Evolutionary conservation across 176 grass and related monocot genomes (phyloP).

Genomic region (Ensete ventricosum): DNA sequence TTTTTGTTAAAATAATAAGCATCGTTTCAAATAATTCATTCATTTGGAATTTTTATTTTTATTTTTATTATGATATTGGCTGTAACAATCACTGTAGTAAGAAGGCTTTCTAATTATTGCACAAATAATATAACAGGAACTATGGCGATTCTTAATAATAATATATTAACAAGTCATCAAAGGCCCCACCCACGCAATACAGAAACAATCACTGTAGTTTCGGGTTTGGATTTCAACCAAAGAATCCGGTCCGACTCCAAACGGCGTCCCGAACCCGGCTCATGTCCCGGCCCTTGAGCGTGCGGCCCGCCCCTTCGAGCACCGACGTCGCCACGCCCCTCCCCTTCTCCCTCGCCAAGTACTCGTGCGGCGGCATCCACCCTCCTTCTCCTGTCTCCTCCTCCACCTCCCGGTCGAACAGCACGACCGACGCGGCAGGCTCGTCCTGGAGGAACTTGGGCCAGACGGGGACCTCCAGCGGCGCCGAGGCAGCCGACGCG

Average conservation of each 20-base stretch:
- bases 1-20: no score
- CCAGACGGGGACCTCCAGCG: slow-evolving; percentile 13
- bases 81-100: no score
- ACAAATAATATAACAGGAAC: no score
- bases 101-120: no score
- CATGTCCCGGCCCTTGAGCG: slow-evolving; percentile 23
- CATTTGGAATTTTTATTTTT: no score
- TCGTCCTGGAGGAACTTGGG: neutral
- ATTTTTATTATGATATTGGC: no score
- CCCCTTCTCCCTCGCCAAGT: slow-evolving; percentile 14
- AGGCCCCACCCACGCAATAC: no score
- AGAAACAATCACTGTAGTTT: no score
- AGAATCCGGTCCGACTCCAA: slow-evolving; percentile 20
- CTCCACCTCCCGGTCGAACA: neutral
- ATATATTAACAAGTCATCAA: no score
- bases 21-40: no score
- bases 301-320: slow-evolving; percentile 14
- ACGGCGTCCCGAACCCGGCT: slow-evolving; percentile 18
- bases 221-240: neutral
- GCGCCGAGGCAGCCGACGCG: neutral
- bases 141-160: no score
- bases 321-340: slow-evolving; percentile 2
- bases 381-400: neutral
- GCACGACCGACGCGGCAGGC: neutral
- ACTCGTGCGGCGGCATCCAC: slow-evolving; percentile 20